These are phyloP conservation scores for Podospora bellae-mahoneyi DNA, from an alignment of 495 filamentous ascomycete genomes.

Conservation along the genomic window DNA sequence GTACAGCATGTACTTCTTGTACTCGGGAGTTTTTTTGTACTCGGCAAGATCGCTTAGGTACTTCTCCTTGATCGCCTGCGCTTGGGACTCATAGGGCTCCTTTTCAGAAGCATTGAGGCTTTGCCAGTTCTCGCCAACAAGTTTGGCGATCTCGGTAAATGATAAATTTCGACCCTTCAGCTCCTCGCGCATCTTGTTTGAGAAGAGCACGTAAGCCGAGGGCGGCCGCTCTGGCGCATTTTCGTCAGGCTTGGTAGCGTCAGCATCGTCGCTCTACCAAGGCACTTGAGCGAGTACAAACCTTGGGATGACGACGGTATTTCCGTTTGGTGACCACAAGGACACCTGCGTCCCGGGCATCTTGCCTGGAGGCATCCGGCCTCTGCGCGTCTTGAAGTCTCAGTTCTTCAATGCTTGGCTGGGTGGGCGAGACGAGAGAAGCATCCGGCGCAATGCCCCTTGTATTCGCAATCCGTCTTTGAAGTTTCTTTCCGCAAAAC, in stretches of 20 bases:
- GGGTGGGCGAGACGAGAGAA: constrained; percentile 41
- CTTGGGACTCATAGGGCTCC: constrained; percentile 67
- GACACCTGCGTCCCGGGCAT: constrained; percentile 32
- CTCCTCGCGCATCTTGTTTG: constrained; percentile 73
- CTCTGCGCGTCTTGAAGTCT: constrained; percentile 33
- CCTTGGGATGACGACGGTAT: constrained; percentile 77
- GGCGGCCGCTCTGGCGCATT: constrained; percentile 73
- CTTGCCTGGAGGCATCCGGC: constrained; percentile 31
- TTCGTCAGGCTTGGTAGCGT: constrained; percentile 57
- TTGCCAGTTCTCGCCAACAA: constrained; percentile 79
- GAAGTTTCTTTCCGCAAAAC: constrained; percentile 42
- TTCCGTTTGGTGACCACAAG: constrained; percentile 57
- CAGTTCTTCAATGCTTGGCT: constrained; percentile 38
- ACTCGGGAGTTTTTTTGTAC: constrained; percentile 69
- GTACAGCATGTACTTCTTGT: constrained; percentile 60
- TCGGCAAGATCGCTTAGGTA: constrained; percentile 62
- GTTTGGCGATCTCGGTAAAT: constrained; percentile 78
- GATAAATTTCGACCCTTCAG: constrained; percentile 68
- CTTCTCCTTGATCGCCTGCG: constrained; percentile 64
- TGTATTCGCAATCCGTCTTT: constrained; percentile 52
- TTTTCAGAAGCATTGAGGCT: constrained; percentile 59
- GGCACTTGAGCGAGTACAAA: constrained; percentile 20
- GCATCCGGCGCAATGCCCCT: constrained; percentile 53
- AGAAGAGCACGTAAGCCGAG: constrained; percentile 80
- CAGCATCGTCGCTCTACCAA: constrained; percentile 13